Evolutionary conservation across 1,284 basidiomycete genomes (phyloP).

Genomic region (Trichosporon ovoides): DNA sequence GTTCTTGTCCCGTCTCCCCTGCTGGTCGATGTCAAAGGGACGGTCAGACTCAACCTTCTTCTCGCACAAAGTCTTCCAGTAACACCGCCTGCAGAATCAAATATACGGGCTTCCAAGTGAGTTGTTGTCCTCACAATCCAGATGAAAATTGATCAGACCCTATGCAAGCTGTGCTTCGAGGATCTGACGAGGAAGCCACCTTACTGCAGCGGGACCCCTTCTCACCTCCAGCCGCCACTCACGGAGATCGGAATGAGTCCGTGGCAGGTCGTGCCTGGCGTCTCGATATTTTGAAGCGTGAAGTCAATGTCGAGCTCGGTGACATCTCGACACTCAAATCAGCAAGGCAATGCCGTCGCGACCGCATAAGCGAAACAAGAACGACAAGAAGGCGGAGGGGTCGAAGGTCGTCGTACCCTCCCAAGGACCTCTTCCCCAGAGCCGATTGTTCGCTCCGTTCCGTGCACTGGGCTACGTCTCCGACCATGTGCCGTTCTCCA

Average conservation of each 20-base stretch:
- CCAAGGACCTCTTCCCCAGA: slow-evolving; percentile 25
- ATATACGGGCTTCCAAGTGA: too few relatives aligned
- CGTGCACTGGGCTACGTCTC: slow-evolving; percentile 88
- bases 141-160: too few relatives aligned
- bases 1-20: too few relatives aligned
- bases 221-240: background rate
- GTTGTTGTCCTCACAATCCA: too few relatives aligned
- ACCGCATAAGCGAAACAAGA: slow-evolving; percentile 20
- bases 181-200: too few relatives aligned
- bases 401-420: slow-evolving; percentile 1
- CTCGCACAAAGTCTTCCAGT: too few relatives aligned
- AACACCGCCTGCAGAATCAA: too few relatives aligned
- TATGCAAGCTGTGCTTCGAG: too few relatives aligned
- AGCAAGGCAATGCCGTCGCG: slow-evolving; percentile 13
- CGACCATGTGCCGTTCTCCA: slow-evolving; percentile 81
- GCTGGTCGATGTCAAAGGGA: too few relatives aligned
- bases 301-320: background rate
- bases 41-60: too few relatives aligned
- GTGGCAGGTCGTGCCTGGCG: background rate
- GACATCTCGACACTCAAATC: background rate
- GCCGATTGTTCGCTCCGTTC: slow-evolving; percentile 81
- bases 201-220: too few relatives aligned
- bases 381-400: slow-evolving; percentile 1
- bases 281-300: slow-evolving; percentile 1
- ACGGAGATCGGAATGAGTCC: background rate